phyloP scores from a whole-genome alignment of 192 early-diverging fungal genomes.

The Phlyctochytrium planicorne region DNA sequence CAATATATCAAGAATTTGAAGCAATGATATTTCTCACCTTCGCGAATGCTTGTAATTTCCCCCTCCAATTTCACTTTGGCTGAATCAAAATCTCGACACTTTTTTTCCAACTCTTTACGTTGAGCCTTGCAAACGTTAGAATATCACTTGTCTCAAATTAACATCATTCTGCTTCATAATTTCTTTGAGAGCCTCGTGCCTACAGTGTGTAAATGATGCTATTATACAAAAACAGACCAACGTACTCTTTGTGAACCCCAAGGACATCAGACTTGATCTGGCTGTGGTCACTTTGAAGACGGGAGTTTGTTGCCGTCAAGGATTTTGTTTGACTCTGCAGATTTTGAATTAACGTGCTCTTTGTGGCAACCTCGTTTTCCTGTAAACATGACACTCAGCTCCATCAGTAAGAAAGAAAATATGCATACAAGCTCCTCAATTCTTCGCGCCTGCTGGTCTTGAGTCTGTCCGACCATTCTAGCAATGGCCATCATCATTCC shows the following conservation, averaged over 20 bases:
- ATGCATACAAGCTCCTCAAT: background rate
- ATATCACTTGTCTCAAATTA: too few species aligned
- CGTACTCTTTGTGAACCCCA: background rate
- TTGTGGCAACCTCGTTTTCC: background rate
- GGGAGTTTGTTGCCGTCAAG: background rate
- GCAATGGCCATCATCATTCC: background rate
- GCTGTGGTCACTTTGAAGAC: background rate
- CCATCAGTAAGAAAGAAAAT: background rate
- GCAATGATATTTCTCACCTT: too few species aligned
- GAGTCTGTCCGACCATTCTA: background rate
- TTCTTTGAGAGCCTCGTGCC: background rate
- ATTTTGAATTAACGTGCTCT: background rate
- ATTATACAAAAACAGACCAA: background rate
- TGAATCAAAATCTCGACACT: too few species aligned
- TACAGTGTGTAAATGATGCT: background rate
- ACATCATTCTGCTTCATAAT: background rate
- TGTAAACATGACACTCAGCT: background rate
- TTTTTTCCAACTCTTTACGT: too few species aligned
- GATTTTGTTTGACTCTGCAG: background rate
- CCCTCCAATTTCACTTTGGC: too few species aligned
- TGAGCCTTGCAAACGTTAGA: too few species aligned
- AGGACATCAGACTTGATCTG: background rate
- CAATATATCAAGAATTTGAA: too few species aligned
- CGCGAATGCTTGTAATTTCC: too few species aligned
- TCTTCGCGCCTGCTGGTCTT: background rate